Conservation (phyloP, 139 green algal species). For the Pleodorina starrii region DNA sequence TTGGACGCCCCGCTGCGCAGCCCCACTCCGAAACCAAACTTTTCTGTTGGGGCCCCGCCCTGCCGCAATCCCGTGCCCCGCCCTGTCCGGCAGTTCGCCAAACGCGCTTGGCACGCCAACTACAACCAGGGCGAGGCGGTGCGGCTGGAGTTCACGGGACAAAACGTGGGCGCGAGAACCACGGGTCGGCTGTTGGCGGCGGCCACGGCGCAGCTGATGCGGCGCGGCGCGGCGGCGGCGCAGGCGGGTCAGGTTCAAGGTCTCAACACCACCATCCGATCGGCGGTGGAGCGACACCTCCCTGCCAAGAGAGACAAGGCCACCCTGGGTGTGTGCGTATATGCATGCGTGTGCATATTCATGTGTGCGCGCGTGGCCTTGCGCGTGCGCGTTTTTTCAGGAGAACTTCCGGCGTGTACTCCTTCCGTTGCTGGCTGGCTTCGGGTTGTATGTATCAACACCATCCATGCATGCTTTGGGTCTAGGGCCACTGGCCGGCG, state of each 20-base stretch:
- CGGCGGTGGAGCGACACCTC: conserved; percentile 3
- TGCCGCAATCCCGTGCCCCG: too few species aligned
- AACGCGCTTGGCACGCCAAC: conserved; percentile 20
- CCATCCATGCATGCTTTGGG: too few species aligned
- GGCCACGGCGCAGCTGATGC: conserved; percentile 15
- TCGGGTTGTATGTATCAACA: too few species aligned
- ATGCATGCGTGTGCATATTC: too few species aligned
- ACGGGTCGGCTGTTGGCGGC: conserved; percentile 26
- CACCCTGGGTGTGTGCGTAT: not conserved
- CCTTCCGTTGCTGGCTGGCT: too few species aligned
- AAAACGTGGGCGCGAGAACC: conserved; percentile 18
- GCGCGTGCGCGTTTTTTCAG: too few species aligned
- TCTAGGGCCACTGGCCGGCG: too few species aligned
- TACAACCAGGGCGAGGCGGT: not conserved
- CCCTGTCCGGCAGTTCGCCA: not conserved
- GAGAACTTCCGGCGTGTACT: too few species aligned
- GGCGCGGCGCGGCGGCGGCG: not conserved
- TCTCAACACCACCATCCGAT: not conserved
- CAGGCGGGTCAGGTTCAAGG: not conserved
- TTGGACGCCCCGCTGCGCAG: too few species aligned
- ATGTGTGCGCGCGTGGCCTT: too few species aligned
- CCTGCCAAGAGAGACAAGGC: not conserved
- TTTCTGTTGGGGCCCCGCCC: too few species aligned
- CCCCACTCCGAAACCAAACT: too few species aligned
- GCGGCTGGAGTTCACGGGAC: not conserved